Conservation (phyloP, 345 rosid species). For the Clarkia xantiana region DNA sequence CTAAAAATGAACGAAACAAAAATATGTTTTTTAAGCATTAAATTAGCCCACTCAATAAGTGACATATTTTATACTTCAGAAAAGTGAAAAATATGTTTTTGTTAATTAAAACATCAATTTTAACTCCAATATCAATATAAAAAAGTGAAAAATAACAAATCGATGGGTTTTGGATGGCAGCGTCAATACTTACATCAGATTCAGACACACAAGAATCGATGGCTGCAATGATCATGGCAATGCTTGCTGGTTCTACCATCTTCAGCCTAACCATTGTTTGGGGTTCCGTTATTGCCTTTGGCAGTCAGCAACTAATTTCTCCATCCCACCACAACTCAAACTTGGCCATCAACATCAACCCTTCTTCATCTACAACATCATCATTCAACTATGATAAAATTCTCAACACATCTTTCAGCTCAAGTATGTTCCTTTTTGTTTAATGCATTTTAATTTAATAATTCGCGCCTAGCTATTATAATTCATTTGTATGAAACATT, state of each 20-base stretch:
- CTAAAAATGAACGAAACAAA: too few relatives aligned
- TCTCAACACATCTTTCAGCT: neutral
- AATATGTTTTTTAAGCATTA: too few relatives aligned
- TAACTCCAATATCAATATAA: too few relatives aligned
- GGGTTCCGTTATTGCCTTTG: slow-evolving; percentile 32
- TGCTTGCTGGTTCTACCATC: slow-evolving; percentile 38
- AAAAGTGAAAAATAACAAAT: too few relatives aligned
- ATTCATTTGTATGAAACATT: neutral
- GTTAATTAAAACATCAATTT: too few relatives aligned
- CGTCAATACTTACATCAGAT: slow-evolving; percentile 14
- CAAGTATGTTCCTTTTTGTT: neutral
- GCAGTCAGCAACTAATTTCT: slow-evolving; percentile 26
- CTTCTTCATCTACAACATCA: neutral
- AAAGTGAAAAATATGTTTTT: too few relatives aligned
- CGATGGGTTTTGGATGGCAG: too few relatives aligned
- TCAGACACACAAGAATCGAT: slow-evolving; percentile 12
- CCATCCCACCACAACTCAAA: neutral
- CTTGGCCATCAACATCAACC: slow-evolving; percentile 6
- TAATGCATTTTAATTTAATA: too few relatives aligned
- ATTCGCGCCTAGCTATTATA: too few relatives aligned
- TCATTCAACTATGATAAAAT: neutral
- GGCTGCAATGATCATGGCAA: slow-evolving; percentile 24
- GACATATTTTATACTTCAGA: too few relatives aligned
- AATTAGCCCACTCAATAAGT: too few relatives aligned
- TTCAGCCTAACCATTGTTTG: slow-evolving; percentile 27